These are phyloP conservation scores for Solanum hybrid DNA, from an alignment of 305 asterid species.

Conservation along the genomic window DNA sequence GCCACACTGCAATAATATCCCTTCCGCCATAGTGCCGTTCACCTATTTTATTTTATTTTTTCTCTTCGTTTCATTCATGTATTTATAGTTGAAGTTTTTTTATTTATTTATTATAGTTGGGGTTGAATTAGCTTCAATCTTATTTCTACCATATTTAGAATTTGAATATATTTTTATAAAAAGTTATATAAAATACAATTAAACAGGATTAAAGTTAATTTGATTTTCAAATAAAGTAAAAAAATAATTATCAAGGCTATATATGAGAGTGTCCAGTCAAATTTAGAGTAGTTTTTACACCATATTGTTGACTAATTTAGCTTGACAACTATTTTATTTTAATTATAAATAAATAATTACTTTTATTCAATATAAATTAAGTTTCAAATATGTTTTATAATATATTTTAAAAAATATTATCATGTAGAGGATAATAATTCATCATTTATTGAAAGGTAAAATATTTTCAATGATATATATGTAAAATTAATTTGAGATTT, in stretches of 20 bases:
- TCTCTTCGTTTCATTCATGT: background rate
- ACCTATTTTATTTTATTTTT: background rate
- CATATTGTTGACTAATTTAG: background rate
- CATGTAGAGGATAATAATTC: background rate
- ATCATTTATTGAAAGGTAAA: background rate
- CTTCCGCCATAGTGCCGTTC: conserved; percentile 25
- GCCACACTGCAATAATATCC: conserved; percentile 67
- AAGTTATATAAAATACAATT: too few species aligned
- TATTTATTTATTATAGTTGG: background rate
- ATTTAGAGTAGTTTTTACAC: background rate
- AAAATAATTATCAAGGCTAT: too few species aligned
- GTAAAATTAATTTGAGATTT: background rate
- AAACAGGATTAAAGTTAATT: background rate
- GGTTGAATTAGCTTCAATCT: background rate
- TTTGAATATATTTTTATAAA: too few species aligned
- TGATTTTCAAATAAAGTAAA: too few species aligned
- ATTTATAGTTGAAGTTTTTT: too few species aligned
- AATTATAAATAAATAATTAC: too few species aligned
- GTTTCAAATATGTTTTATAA: background rate
- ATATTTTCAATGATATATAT: background rate
- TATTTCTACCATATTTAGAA: background rate
- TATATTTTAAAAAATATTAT: background rate
- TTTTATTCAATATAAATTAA: background rate
- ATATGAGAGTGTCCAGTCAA: background rate
- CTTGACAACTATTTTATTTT: background rate